Percentiles rank a stretch among this genome's conserved stretches.
phyloP scores from a whole-genome alignment of 2,329 filamentous ascomycete genomes.

The Pestalotiopsis fici region DNA sequence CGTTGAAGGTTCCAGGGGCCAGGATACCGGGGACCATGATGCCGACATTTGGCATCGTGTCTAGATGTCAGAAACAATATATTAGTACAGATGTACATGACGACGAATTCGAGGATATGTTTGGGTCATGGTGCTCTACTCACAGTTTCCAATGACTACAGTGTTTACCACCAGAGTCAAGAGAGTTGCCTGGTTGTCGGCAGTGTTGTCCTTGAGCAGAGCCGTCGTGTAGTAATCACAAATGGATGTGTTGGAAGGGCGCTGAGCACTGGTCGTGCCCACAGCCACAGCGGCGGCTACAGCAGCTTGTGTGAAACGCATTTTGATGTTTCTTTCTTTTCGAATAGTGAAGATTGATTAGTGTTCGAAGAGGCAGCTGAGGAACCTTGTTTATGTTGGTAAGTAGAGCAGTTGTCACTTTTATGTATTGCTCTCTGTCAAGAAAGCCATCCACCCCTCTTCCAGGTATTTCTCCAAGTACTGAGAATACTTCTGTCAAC shows the following conservation, averaged over 20 bases:
- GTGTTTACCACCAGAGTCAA: constrained; percentile 62
- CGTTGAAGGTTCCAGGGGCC: constrained; percentile 48
- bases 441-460: not conserved
- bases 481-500: not conserved
- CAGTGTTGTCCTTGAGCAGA: constrained; percentile 60
- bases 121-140: constrained; percentile 11
- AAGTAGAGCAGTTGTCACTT: not conserved
- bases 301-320: constrained; percentile 24
- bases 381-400: not conserved
- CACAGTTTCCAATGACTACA: constrained; percentile 64
- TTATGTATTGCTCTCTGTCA: not conserved
- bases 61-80: constrained; percentile 24
- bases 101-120: not conserved
- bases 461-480: not conserved
- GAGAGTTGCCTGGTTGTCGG: constrained; percentile 56
- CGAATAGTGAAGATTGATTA: not conserved
- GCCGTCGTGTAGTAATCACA: constrained; percentile 66
- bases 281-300: constrained; percentile 24
- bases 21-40: constrained; percentile 60
- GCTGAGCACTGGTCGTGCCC: constrained; percentile 38
- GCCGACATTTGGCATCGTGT: constrained; percentile 54
- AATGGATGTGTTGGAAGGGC: constrained; percentile 50
- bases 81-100: not conserved
- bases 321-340: constrained; percentile 14
- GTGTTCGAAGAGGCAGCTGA: not conserved